Evolutionary conservation across 2,329 filamentous ascomycete genomes (phyloP).

Genomic region (Madurella mycetomatis): DNA sequence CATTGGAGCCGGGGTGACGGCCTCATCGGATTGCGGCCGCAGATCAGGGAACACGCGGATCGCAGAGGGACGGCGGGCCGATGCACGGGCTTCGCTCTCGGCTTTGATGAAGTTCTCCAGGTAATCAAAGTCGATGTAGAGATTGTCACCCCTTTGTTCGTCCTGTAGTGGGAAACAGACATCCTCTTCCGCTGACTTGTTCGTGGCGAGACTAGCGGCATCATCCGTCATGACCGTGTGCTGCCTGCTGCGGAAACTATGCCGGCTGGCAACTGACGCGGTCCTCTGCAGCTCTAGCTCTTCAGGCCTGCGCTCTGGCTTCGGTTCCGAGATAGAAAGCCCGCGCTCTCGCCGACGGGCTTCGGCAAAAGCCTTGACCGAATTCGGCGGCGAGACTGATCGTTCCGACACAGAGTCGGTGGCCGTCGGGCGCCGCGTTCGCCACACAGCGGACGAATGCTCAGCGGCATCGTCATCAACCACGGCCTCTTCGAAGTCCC

Average conservation of each 20-base stretch:
- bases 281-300: conserved; percentile 63
- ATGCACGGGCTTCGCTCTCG: conserved; percentile 45
- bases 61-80: conserved; percentile 46
- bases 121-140: conserved; percentile 88
- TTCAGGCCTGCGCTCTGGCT: conserved; percentile 34
- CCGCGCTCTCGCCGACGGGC: conserved; percentile 80
- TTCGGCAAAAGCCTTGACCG: conserved; percentile 94
- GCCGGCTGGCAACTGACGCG: conserved; percentile 63
- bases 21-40: conserved; percentile 36
- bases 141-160: conserved; percentile 62
- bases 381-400: conserved; percentile 86
- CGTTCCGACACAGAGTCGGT: conserved; percentile 55
- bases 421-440: conserved; percentile 52
- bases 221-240: conserved; percentile 57
- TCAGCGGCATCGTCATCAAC: conserved; percentile 65
- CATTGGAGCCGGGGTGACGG: conserved; percentile 26
- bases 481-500: conserved; percentile 85
- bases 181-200: conserved; percentile 75
- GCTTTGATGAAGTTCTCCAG: conserved; percentile 83
- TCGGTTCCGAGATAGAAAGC: conserved; percentile 49
- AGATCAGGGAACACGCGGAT: conserved; percentile 58
- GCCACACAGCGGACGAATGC: conserved; percentile 39
- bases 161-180: conserved; percentile 83
- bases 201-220: conserved; percentile 55
- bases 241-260: conserved; percentile 53